Conservation (phyloP, 805 yeast species). For the Candida jianshihensis region DNA sequence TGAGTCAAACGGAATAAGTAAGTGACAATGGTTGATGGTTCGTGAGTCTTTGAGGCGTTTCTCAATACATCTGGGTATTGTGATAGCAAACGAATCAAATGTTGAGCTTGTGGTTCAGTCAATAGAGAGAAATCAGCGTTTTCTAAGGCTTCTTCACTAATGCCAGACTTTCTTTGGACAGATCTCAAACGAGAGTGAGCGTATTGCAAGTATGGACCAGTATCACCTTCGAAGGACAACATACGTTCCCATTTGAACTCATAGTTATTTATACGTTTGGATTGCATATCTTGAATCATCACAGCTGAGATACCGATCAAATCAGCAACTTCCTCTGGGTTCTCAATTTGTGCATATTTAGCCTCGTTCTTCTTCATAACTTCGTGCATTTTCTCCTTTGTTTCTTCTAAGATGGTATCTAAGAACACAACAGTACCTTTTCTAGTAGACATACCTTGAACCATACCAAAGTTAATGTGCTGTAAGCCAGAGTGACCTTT, state of each 20-base stretch:
- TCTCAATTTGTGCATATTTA: conserved; percentile 86
- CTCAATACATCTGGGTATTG: conserved; percentile 89
- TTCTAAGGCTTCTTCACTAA: conserved; percentile 36
- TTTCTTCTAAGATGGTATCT: conserved; percentile 88
- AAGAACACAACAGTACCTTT: conserved; percentile 98
- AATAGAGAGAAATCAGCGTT: conserved; percentile 55
- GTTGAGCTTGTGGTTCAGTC: conserved; percentile 63
- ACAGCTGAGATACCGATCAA: conserved; percentile 94
- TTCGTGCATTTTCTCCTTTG: conserved; percentile 90
- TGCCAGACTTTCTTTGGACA: conserved; percentile 77
- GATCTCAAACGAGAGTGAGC: conserved; percentile 97
- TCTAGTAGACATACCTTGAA: conserved; percentile 96
- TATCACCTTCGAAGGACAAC: conserved; percentile 97
- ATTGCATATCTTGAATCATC: conserved; percentile 98
- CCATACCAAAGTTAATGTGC: conserved; percentile 96
- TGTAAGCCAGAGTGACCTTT: conserved; percentile 77
- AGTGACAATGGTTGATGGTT: conserved; percentile 92
- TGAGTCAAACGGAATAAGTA: conserved; percentile 89
- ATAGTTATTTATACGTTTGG: conserved; percentile 93
- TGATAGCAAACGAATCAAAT: conserved; percentile 69
- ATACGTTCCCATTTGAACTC: conserved; percentile 97
- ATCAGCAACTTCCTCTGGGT: conserved; percentile 94
- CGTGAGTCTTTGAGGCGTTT: conserved; percentile 76
- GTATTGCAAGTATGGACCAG: conserved; percentile 97
- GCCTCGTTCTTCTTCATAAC: conserved; percentile 90